A percentile compares a stretch with the other conserved stretches of the same genome.
Evolutionary conservation across 768 basidiomycete species (phyloP).

Genomic region (Rhodotorula toruloides): DNA sequence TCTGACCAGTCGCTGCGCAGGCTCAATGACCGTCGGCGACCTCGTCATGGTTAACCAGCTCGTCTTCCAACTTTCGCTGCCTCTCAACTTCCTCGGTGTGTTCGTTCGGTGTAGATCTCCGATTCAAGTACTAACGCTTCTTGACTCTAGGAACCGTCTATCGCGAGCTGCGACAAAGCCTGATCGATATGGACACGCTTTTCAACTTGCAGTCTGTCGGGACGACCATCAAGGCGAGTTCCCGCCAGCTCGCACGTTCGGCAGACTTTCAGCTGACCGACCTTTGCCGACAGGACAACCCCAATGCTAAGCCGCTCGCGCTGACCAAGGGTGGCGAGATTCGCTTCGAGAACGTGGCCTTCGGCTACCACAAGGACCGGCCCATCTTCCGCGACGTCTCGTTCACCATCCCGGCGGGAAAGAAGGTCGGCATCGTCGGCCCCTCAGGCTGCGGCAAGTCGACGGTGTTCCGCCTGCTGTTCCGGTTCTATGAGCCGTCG

Average conservation of each 20-base stretch:
- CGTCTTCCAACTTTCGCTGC: constrained; percentile 92
- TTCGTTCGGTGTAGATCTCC: no score
- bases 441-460: constrained; percentile 97
- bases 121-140: no score
- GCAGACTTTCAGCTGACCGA: neutral
- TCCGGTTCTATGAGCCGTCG: constrained; percentile 84
- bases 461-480: constrained; percentile 87
- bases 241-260: neutral
- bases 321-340: constrained; percentile 75
- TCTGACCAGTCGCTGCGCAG: neutral
- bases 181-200: constrained; percentile 94
- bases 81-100: constrained; percentile 81
- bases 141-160: constrained; percentile 66
- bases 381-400: constrained; percentile 83
- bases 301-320: constrained; percentile 60
- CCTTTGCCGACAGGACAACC: constrained; percentile 57
- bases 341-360: constrained; percentile 83
- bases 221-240: constrained; percentile 53
- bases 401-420: constrained; percentile 89
- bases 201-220: constrained; percentile 73
- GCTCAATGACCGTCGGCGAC: constrained; percentile 96
- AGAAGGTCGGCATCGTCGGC: constrained; percentile 94
- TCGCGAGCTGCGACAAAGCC: constrained; percentile 88
- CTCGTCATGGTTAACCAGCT: constrained; percentile 99
- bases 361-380: constrained; percentile 84